These are phyloP conservation scores for Zasmidium citrigriseum DNA, from an alignment of 2,329 filamentous ascomycete species.

Conservation along the genomic window DNA sequence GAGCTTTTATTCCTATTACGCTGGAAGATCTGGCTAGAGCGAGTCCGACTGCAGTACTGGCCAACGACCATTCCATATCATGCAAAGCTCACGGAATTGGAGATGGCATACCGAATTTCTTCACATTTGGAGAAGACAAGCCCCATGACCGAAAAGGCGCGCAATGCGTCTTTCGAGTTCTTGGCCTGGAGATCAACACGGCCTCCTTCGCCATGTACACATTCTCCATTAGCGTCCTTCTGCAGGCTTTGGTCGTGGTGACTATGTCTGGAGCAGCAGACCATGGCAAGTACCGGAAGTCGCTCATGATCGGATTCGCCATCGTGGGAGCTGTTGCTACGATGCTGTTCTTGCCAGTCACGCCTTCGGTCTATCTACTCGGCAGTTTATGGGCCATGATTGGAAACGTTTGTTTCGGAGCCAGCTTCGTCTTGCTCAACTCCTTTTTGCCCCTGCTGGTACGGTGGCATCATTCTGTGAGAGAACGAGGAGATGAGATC, in stretches of 20 bases:
- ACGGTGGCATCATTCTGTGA: constrained; percentile 63
- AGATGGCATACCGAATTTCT: not conserved
- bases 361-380: constrained; percentile 73
- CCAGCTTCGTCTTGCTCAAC: constrained; percentile 92
- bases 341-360: constrained; percentile 83
- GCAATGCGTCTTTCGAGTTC: constrained; percentile 80
- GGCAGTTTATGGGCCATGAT: constrained; percentile 84
- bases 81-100: constrained; percentile 50
- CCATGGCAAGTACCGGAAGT: constrained; percentile 85
- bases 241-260: constrained; percentile 88
- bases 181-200: constrained; percentile 88
- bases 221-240: constrained; percentile 85
- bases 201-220: constrained; percentile 98
- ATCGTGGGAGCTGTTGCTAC: constrained; percentile 77
- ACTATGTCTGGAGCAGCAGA: constrained; percentile 96
- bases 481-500: not conserved
- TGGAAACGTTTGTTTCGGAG: constrained; percentile 91
- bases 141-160: constrained; percentile 41
- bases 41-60: constrained; percentile 71
- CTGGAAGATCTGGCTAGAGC: constrained; percentile 91
- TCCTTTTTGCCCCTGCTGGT: constrained; percentile 92
- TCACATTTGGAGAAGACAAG: not conserved
- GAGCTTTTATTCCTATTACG: constrained; percentile 92
- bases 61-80: constrained; percentile 73
- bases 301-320: constrained; percentile 80